Conservation (phyloP, 805 yeast genomes). For the Kuraishia ogatae region DNA sequence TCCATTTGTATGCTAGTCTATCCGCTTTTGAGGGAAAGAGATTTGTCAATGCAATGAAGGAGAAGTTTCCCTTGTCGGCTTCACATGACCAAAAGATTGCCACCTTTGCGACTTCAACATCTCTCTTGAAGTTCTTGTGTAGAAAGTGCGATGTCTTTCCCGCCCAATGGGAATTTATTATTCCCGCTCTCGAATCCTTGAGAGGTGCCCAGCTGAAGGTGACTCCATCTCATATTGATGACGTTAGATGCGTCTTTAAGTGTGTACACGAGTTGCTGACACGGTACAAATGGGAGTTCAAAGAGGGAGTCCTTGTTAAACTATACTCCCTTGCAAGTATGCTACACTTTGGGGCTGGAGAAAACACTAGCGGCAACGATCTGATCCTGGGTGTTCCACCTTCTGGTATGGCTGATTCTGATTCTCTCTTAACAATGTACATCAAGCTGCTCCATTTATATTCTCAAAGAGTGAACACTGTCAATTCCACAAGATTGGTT, state of each 20-base stretch:
- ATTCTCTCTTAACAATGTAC: conserved; percentile 23
- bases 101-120: conserved; percentile 15
- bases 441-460: conserved; percentile 19
- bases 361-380: not conserved
- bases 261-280: conserved; percentile 12
- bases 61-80: not conserved
- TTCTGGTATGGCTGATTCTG: conserved; percentile 8
- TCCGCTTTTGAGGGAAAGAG: conserved; percentile 18
- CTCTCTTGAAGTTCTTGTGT: conserved; percentile 14
- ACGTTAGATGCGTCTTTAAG: conserved; percentile 11
- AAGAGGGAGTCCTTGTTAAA: conserved; percentile 19
- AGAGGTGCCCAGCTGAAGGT: not conserved
- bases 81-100: conserved; percentile 6
- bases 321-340: conserved; percentile 1
- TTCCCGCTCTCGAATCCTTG: conserved; percentile 11
- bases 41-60: conserved; percentile 9
- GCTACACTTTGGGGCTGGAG: conserved; percentile 4
- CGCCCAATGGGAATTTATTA: conserved; percentile 22
- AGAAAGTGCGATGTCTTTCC: conserved; percentile 9
- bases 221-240: not conserved
- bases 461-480: conserved; percentile 10
- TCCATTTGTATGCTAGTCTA: conserved; percentile 11
- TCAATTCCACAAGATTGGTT: conserved; percentile 12
- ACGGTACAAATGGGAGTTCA: conserved; percentile 20
- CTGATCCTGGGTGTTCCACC: conserved; percentile 7